A percentile compares a stretch with the other conserved stretches of the same genome.
phyloP scores from a whole-genome alignment of 306 rosid genomes.

The Cicer judaicum region DNA sequence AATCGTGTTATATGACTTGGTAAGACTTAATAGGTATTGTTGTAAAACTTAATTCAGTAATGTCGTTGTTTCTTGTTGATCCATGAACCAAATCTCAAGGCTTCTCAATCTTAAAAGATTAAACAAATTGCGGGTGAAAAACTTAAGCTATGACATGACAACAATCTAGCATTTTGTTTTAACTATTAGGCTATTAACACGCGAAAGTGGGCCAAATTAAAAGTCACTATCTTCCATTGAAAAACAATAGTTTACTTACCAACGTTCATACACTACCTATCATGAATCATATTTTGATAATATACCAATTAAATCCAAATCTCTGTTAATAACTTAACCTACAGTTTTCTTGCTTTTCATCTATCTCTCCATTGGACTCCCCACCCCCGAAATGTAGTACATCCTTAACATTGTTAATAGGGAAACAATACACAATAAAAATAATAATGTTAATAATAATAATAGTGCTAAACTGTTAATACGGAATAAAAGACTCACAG shows the following conservation, averaged over 20 bases:
- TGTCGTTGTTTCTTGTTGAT: background rate
- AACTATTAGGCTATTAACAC: background rate
- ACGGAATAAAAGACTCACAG: background rate
- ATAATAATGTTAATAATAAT: background rate
- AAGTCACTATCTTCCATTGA: background rate
- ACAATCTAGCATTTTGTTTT: background rate
- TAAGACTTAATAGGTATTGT: background rate
- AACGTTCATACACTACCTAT: background rate
- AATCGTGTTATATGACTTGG: background rate
- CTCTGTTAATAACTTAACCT: background rate
- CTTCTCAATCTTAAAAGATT: background rate
- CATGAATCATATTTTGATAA: background rate
- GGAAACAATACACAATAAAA: background rate
- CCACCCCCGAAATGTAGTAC: background rate
- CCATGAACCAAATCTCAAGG: background rate
- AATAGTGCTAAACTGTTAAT: background rate
- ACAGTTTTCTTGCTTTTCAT: background rate
- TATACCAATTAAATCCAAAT: background rate
- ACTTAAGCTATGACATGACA: background rate
- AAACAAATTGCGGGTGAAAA: background rate
- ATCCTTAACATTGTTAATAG: background rate
- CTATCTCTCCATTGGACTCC: constrained; percentile 6
- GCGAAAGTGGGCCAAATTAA: background rate
- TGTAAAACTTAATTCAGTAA: background rate
- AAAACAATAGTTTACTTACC: background rate